Evolutionary conservation across 176 grass and related monocot species (phyloP).

Genomic region (Oryza nivara): DNA sequence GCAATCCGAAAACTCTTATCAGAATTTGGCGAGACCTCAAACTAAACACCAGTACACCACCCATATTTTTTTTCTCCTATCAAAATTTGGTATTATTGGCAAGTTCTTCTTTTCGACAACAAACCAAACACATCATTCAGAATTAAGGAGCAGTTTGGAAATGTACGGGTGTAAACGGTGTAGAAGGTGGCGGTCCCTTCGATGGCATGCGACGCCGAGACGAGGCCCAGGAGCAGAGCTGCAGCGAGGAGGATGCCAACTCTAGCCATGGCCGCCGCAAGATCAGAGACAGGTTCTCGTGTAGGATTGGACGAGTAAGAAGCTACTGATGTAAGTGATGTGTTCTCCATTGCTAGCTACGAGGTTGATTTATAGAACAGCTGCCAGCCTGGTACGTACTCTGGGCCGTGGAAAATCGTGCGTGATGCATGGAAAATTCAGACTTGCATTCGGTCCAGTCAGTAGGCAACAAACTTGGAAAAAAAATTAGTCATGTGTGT

Average conservation of each 20-base stretch:
- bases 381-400: not conserved
- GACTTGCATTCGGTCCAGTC: not conserved
- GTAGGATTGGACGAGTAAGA: not conserved
- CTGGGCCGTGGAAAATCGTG: slow-evolving; percentile 15
- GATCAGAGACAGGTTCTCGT: not conserved
- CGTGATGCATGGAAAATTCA: slow-evolving; percentile 1
- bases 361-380: slow-evolving; percentile 9
- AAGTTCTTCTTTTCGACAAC: not conserved
- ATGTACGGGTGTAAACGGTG: slow-evolving; percentile 26
- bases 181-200: slow-evolving; percentile 40
- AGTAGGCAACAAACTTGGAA: not conserved
- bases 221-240: slow-evolving; percentile 26
- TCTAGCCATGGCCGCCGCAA: slow-evolving; percentile 2
- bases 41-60: too few relatives aligned
- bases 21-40: not conserved
- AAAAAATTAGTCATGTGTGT: too few relatives aligned
- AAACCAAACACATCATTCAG: not conserved
- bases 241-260: slow-evolving; percentile 10
- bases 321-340: not conserved
- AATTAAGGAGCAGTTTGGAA: too few relatives aligned
- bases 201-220: slow-evolving; percentile 17
- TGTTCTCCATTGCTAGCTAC: not conserved
- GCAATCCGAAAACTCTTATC: too few relatives aligned
- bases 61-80: too few relatives aligned
- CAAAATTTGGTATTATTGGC: too few relatives aligned